Conservation (phyloP, 371 early-diverging fungal species). For the Lichtheimia corymbifera region DNA sequence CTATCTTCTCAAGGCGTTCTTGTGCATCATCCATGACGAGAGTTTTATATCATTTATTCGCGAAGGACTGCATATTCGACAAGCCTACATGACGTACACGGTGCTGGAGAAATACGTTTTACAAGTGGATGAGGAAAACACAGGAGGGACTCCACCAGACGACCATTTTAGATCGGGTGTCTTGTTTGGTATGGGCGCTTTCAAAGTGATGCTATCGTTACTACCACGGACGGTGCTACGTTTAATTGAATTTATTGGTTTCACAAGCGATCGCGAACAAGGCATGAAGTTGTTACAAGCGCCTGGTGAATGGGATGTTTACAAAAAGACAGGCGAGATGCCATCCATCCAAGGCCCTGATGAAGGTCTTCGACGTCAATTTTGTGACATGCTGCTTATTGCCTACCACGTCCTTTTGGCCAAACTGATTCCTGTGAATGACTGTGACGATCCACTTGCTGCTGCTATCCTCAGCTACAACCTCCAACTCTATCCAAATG, state of each 20-base stretch:
- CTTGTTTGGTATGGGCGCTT: conserved; percentile 64
- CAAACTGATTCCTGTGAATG: conserved; percentile 49
- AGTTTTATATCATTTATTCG: conserved; percentile 65
- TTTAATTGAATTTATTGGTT: conserved; percentile 72
- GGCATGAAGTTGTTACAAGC: conserved; percentile 60
- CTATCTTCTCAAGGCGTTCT: conserved; percentile 59
- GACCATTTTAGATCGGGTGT: conserved; percentile 70
- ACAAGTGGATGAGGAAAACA: conserved; percentile 25
- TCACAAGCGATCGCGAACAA: conserved; percentile 60
- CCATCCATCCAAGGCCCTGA: conserved; percentile 25
- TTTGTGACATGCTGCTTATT: conserved; percentile 55
- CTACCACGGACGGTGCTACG: conserved; percentile 61
- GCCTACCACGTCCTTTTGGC: conserved; percentile 66
- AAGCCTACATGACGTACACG: conserved; percentile 58
- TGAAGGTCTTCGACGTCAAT: conserved; percentile 54
- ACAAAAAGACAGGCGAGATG: conserved; percentile 11
- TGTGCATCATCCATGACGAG: conserved; percentile 63
- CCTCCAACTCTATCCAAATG: conserved; percentile 46
- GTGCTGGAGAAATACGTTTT: conserved; percentile 53
- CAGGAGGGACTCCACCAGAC: conserved; percentile 34
- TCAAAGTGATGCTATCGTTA: conserved; percentile 67
- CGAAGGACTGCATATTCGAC: conserved; percentile 67
- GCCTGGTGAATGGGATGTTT: conserved; percentile 49
- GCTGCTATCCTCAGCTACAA: conserved; percentile 31
- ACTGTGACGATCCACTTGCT: conserved; percentile 44